phyloP scores from a whole-genome alignment of 1,284 basidiomycete genomes.

The Sparassis latifolia region DNA sequence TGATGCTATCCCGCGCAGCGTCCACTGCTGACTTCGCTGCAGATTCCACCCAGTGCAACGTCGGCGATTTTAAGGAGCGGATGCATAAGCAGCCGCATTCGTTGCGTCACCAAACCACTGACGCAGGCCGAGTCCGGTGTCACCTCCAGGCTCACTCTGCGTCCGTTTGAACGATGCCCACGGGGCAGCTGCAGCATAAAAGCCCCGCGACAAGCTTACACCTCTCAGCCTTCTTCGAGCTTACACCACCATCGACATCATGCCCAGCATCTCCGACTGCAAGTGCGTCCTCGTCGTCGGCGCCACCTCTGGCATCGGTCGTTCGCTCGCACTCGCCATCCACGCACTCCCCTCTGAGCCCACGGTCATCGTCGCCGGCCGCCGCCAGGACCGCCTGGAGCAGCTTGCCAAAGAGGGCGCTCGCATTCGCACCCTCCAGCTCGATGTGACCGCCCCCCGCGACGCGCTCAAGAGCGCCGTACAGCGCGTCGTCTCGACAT shows the following conservation, averaged over 20 bases:
- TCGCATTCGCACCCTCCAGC: slow-evolving; percentile 32
- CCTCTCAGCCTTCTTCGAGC: too few species aligned
- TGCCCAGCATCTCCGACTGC: slow-evolving; percentile 41
- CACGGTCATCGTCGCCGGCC: slow-evolving; percentile 48
- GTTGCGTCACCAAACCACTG: too few species aligned
- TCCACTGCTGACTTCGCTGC: too few species aligned
- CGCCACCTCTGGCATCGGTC: slow-evolving; percentile 57
- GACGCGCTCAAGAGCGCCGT: slow-evolving; percentile 35
- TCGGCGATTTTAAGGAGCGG: too few species aligned
- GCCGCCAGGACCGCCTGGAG: slow-evolving; percentile 45
- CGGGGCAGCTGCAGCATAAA: too few species aligned
- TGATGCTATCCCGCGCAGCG: too few species aligned
- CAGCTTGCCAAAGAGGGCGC: slow-evolving; percentile 33
- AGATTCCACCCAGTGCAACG: too few species aligned
- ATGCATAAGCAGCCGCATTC: too few species aligned
- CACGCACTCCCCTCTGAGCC: slow-evolving; percentile 43
- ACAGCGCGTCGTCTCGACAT: slow-evolving; percentile 32
- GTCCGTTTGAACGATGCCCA: too few species aligned
- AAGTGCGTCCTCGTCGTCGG: slow-evolving; percentile 57
- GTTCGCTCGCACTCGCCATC: slow-evolving; percentile 49
- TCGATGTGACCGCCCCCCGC: slow-evolving; percentile 38
- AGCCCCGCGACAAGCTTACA: too few species aligned
- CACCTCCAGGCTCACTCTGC: too few species aligned
- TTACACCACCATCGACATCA: slow-evolving; percentile 12
- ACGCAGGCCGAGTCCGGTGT: too few species aligned